These are phyloP conservation scores for Candida rishiriensis DNA, from an alignment of 805 yeast genomes.

Conservation along the genomic window DNA sequence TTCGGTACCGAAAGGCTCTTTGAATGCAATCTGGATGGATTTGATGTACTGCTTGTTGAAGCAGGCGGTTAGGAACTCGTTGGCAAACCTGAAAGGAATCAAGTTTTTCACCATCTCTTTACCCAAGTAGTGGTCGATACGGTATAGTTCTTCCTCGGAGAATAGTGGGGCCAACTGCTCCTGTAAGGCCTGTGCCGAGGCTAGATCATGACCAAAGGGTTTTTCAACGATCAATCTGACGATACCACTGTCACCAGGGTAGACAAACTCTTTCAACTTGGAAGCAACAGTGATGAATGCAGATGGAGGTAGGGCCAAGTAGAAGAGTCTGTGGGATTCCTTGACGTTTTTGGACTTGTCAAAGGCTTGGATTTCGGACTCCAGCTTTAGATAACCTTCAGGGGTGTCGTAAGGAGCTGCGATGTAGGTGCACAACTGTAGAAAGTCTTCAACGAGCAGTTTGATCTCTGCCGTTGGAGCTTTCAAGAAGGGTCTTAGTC, in stretches of 20 bases:
- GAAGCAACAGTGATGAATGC: constrained; percentile 78
- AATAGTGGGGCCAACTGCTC: constrained; percentile 75
- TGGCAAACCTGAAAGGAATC: constrained; percentile 84
- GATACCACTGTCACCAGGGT: constrained; percentile 58
- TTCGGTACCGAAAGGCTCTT: constrained; percentile 98
- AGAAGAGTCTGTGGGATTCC: constrained; percentile 76
- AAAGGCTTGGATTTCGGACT: constrained; percentile 48
- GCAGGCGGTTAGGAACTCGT: constrained; percentile 78
- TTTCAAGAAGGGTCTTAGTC: constrained; percentile 62
- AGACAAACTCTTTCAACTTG: constrained; percentile 63
- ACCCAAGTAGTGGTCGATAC: constrained; percentile 97
- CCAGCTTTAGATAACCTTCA: constrained; percentile 65
- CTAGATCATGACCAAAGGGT: constrained; percentile 94
- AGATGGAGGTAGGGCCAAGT: constrained; percentile 92
- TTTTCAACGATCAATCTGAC: constrained; percentile 90
- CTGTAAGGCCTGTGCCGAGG: constrained; percentile 74
- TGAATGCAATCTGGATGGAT: constrained; percentile 84
- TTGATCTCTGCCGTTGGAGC: constrained; percentile 26
- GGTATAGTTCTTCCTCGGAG: constrained; percentile 84
- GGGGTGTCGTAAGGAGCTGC: constrained; percentile 76
- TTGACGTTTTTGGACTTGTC: constrained; percentile 45
- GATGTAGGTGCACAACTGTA: constrained; percentile 61
- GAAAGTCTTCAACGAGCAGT: constrained; percentile 55
- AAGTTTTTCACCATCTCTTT: constrained; percentile 97
- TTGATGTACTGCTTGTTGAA: constrained; percentile 82